Evolutionary conservation across 2,329 filamentous ascomycete genomes (phyloP).

Genomic region (Trichoderma brevicompactum): DNA sequence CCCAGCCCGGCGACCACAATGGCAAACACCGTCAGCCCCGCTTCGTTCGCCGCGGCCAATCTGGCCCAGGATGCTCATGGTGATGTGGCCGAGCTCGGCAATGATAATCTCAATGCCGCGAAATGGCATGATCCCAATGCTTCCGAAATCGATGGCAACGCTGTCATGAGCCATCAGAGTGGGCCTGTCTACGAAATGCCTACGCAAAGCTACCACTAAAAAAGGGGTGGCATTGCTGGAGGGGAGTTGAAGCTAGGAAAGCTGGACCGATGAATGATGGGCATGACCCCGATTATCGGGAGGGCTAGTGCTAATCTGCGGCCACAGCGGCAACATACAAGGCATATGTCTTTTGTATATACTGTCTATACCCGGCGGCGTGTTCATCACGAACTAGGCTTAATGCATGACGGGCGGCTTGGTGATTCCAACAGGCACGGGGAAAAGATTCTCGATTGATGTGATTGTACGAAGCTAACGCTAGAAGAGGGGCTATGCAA

Average conservation of each 20-base stretch:
- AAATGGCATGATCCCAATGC: slow-evolving; percentile 45
- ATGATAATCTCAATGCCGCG: slow-evolving; percentile 38
- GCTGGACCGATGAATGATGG: background rate
- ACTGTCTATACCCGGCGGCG: slow-evolving; percentile 25
- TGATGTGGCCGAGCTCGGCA: slow-evolving; percentile 40
- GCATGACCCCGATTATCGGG: background rate
- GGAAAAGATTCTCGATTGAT: background rate
- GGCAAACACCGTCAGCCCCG: slow-evolving; percentile 31
- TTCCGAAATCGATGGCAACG: slow-evolving; percentile 46
- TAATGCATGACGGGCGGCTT: slow-evolving; percentile 18
- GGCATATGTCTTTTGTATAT: slow-evolving; percentile 30
- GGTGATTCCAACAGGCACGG: background rate
- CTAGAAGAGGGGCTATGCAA: slow-evolving; percentile 13
- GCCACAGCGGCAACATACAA: slow-evolving; percentile 21
- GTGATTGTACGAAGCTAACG: slow-evolving; percentile 14
- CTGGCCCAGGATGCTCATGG: slow-evolving; percentile 22
- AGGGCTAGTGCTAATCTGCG: background rate
- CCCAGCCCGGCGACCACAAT: slow-evolving; percentile 33
- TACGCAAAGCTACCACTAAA: slow-evolving; percentile 44
- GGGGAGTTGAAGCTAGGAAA: background rate
- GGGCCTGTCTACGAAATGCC: slow-evolving; percentile 52
- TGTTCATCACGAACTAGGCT: slow-evolving; percentile 12
- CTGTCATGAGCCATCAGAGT: slow-evolving; percentile 41
- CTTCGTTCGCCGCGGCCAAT: slow-evolving; percentile 28
- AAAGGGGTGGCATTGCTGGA: background rate